Conservation (phyloP, 2,329 filamentous ascomycete species). For the Talaromyces marneffei region DNA sequence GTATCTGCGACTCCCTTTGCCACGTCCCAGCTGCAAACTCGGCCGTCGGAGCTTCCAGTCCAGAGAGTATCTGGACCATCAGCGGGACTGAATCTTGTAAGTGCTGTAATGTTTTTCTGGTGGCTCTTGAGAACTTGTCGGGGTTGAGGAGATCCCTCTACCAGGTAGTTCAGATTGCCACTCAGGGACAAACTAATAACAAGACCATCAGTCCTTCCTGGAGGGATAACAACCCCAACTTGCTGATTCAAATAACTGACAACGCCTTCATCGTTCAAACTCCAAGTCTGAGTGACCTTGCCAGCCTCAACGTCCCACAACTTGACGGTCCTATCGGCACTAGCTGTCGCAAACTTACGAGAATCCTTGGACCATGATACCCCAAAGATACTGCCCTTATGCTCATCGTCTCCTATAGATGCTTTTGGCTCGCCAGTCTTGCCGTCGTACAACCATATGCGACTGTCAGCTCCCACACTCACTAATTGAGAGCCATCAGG, state of each 20-base stretch:
- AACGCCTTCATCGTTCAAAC: slow-evolving; percentile 66
- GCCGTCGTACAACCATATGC: slow-evolving; percentile 92
- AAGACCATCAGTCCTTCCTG: slow-evolving; percentile 73
- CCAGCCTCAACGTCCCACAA: slow-evolving; percentile 85
- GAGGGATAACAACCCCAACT: slow-evolving; percentile 86
- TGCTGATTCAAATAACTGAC: slow-evolving; percentile 78
- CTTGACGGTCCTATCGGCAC: slow-evolving; percentile 89
- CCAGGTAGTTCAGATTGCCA: slow-evolving; percentile 85
- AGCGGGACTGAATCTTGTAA: slow-evolving; percentile 52
- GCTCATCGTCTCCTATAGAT: slow-evolving; percentile 65
- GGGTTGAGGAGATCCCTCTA: slow-evolving; percentile 64
- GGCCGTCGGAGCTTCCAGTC: slow-evolving; percentile 89
- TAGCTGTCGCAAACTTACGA: slow-evolving; percentile 80
- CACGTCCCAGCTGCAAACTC: slow-evolving; percentile 78
- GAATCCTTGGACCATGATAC: slow-evolving; percentile 87
- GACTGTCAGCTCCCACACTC: slow-evolving; percentile 85
- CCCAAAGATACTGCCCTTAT: slow-evolving; percentile 88
- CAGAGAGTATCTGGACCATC: slow-evolving; percentile 58
- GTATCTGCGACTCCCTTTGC: slow-evolving; percentile 61
- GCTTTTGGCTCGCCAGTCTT: slow-evolving; percentile 81
- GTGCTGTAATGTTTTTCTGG: slow-evolving; percentile 81
- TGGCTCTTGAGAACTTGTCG: slow-evolving; percentile 74
- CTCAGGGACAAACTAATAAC: slow-evolving; percentile 85
- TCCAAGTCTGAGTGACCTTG: slow-evolving; percentile 74
- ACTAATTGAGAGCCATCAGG: slow-evolving; percentile 78